Evolutionary conservation across 257 asterid genomes (phyloP), one percentile per base, ranked within the genome.

Genomic region (Marsdenia floribunda): DNA sequence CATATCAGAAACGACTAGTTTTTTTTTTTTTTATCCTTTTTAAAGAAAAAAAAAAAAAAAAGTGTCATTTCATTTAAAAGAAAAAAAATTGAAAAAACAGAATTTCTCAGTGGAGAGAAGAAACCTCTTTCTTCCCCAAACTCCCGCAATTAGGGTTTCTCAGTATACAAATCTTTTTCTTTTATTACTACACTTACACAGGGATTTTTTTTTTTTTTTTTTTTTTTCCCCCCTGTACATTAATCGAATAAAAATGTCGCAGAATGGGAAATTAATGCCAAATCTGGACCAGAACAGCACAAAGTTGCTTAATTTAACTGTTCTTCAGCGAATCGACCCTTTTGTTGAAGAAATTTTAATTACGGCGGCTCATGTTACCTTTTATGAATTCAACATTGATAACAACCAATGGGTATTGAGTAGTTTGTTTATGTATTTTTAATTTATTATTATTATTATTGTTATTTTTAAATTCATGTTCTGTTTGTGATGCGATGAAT

Each of bases 251-350:
- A 67, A 21, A 46, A 78, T 78, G 82, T 60, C 78, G n/a, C 82
- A 78, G 65, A 68, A 57, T 80, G 90, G 85, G 73, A 91, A 91
- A 86, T 79, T 91, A 82, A 90, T 78, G 91, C 98, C 94, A 70
- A 86, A 87, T 82, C 83, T 93, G 11, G 96, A 91, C 81, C 86
- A 87, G 81, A 86, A 88, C 83, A 86, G 86, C 84, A 91, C 97
- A 14, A 88, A 93, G 79, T 35, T 81, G 70, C 87, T 91, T 35
- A 91, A 93, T 82, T 74, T 93, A 75, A 91, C 90, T 26, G 98
- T 91, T 80, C 91, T 93, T 19, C 98, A 91, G 79, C 86, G 98
- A 70, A 82, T 87, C 78, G 98, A 93, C 86, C 93, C 96, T 21
- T 88, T 75, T 63, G 86, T 93, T 26, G 94, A 90, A 79, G 96